Base-by-base conservation (phyloP, 331 rosid genomes). In the Quercus tomentella region DNA sequence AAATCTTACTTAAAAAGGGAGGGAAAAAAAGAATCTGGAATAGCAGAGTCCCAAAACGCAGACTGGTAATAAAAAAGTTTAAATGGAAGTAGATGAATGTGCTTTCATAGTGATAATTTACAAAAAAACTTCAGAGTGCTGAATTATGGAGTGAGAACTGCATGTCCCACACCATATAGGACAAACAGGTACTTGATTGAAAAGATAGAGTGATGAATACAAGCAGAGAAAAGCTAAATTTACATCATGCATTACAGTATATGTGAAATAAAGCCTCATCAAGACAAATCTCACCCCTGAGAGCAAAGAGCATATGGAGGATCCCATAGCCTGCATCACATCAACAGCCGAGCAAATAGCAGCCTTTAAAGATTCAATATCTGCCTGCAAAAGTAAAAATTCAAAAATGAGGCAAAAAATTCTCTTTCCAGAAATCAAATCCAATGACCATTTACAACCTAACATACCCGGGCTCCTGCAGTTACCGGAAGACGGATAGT, bases 271-370 rank as follows among this genome's bases (percentile, higher is more conserved):
- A 18, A 7, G 21, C 31, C 45, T 21, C 16, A 73, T 55, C 20
- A 22, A 66, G 3, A 25, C 35, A 51, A 79, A 71, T 66, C 93
- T 86, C 88, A 93, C 99, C 97, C 80, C 84, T 72, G 97, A 85
- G 67, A 92, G 91, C 82, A 88, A 83, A 81, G 88, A 88, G 85
- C 91, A 90, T 52, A 92, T 90, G 58, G 93, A 87, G 72, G 99
- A 85, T 54, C 92, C 98, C 98, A 93, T 92, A 60, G 91, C 91
- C 82, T 88, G 97, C 93, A 92, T 89, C 89, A 91, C 91, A 66
- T 93, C 92, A 79, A 93, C 88, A 61, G 98, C 99, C 37, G 97
- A 93, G 93, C 88, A 89, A 84, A 96, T 90, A 43, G 98, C 97
- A 56, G 81, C 79, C 85, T 92, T 93, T 89, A 96, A 85, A 75